Percentiles rank a stretch among this genome's conserved stretches.
Evolutionary conservation across 169 alveolate species (phyloP).

Genomic region (Fabrea salina): DNA sequence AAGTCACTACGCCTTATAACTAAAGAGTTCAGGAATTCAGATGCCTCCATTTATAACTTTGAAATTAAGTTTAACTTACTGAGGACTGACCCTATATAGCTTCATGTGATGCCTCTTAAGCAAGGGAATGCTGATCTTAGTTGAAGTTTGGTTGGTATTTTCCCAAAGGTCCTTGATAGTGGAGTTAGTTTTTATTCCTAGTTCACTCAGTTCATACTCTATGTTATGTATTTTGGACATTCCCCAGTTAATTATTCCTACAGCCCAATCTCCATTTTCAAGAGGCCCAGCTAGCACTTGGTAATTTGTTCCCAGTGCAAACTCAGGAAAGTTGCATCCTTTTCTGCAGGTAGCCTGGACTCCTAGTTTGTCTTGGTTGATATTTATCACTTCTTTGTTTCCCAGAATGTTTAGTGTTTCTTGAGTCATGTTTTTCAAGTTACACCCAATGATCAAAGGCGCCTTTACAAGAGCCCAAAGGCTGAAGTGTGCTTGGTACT

Average conservation of each 20-base stretch:
- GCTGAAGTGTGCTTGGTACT: conserved; percentile 72
- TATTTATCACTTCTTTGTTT: conserved; percentile 67
- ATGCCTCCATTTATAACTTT: no score
- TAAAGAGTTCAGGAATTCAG: conserved; percentile 11
- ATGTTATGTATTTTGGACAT: background rate
- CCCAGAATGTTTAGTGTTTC: conserved; percentile 56
- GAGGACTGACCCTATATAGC: no score
- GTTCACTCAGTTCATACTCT: no score
- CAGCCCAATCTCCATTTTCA: background rate
- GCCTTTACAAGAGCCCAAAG: conserved; percentile 79
- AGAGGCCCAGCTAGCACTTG: background rate
- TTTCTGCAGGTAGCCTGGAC: conserved; percentile 52
- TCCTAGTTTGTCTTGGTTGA: conserved; percentile 76
- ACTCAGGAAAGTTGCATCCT: background rate
- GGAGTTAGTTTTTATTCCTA: no score
- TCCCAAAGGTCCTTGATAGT: no score
- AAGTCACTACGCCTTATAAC: conserved; percentile 26
- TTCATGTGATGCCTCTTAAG: no score
- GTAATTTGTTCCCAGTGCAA: background rate
- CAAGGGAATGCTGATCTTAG: no score
- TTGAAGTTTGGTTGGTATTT: no score
- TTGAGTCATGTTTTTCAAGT: conserved; percentile 53
- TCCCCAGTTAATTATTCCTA: conserved; percentile 5
- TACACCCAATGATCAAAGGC: conserved; percentile 78
- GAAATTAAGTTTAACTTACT: no score